Conservation (phyloP, 2,329 filamentous ascomycete genomes). For the Venturia pyrina region DNA sequence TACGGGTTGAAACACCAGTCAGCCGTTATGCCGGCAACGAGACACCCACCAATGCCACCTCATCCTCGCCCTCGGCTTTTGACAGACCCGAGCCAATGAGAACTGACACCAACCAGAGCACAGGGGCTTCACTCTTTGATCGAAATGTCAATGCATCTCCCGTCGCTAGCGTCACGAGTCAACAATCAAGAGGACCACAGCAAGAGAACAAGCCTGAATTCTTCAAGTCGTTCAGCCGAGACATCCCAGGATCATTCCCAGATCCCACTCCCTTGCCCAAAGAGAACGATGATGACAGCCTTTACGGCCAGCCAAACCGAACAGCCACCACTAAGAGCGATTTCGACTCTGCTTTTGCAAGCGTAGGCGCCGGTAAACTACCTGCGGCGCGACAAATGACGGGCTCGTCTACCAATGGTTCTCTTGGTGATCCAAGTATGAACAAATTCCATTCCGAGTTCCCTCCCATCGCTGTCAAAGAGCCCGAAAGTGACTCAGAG, state of each 20-base stretch:
- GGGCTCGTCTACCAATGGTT: slow-evolving; percentile 22
- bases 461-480: slow-evolving; percentile 72
- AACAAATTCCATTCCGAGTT: slow-evolving; percentile 66
- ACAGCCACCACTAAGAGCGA: slow-evolving; percentile 54
- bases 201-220: slow-evolving; percentile 27
- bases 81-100: slow-evolving; percentile 26
- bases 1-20: slow-evolving; percentile 64
- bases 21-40: slow-evolving; percentile 47
- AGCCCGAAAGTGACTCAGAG: slow-evolving; percentile 62
- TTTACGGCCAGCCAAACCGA: slow-evolving; percentile 33
- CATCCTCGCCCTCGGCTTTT: slow-evolving; percentile 34
- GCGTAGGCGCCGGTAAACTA: slow-evolving; percentile 50
- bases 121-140: slow-evolving; percentile 27
- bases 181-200: slow-evolving; percentile 21
- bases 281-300: slow-evolving; percentile 38
- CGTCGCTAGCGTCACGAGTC: slow-evolving; percentile 30
- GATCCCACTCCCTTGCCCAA: slow-evolving; percentile 33
- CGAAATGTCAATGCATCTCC: slow-evolving; percentile 29
- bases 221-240: slow-evolving; percentile 27
- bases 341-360: slow-evolving; percentile 77
- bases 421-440: slow-evolving; percentile 23
- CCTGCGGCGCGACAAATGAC: slow-evolving; percentile 32
- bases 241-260: slow-evolving; percentile 38
- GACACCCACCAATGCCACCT: slow-evolving; percentile 35
- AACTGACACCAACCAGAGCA: slow-evolving; percentile 25